Conservation (phyloP, 2,329 filamentous ascomycete species). For the Scedosporium boydii region DNA sequence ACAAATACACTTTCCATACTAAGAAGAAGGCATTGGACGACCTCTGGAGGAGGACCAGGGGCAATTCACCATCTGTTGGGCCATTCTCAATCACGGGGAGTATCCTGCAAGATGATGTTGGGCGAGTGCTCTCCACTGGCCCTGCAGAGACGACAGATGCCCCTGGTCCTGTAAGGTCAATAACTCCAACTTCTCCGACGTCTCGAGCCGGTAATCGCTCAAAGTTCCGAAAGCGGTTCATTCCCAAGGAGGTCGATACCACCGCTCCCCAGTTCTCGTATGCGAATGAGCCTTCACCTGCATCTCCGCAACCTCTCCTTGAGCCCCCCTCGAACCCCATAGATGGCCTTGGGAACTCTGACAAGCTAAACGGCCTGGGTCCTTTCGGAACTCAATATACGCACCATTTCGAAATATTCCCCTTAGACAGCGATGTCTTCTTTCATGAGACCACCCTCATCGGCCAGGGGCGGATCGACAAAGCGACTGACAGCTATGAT, state of each 20-base stretch:
- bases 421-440: conserved; percentile 43
- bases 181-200: not conserved
- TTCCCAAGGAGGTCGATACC: conserved; percentile 36
- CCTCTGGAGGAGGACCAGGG: conserved; percentile 34
- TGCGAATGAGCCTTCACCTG: conserved; percentile 40
- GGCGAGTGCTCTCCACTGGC: not conserved
- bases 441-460: conserved; percentile 52
- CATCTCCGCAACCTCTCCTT: conserved; percentile 8
- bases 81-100: conserved; percentile 3
- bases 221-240: conserved; percentile 32
- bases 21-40: conserved; percentile 46
- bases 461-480: conserved; percentile 40
- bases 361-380: conserved; percentile 40
- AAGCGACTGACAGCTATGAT: conserved; percentile 22
- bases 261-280: conserved; percentile 42
- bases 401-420: conserved; percentile 53
- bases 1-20: conserved; percentile 30
- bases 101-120: not conserved
- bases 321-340: not conserved
- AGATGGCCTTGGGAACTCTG: conserved; percentile 1
- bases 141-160: not conserved
- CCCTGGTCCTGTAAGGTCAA: not conserved
- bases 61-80: conserved; percentile 14
- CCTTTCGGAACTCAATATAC: conserved; percentile 54
- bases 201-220: conserved; percentile 7